Conservation (phyloP, 306 rosid species). For the Gastrolobium bilobum region DNA sequence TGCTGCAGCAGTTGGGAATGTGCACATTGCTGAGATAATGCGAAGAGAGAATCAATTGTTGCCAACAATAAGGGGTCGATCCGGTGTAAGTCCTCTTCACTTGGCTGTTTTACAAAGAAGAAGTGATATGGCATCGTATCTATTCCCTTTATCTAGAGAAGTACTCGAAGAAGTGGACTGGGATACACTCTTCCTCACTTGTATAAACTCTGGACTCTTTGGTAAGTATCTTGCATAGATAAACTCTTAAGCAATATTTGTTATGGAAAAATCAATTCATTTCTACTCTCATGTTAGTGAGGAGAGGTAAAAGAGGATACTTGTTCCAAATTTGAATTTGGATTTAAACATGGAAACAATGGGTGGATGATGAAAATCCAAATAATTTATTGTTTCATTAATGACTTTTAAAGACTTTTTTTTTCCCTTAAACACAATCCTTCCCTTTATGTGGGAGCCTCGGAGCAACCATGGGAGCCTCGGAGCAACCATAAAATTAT, state of each 20-base stretch:
- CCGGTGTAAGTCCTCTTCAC: conserved; percentile 46
- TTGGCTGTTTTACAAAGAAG: conserved; percentile 53
- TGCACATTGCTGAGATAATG: conserved; percentile 50
- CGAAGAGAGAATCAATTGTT: neutral
- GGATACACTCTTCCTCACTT: conserved; percentile 28
- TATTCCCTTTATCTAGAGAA: conserved; percentile 2
- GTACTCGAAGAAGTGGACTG: conserved; percentile 31
- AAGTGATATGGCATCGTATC: conserved; percentile 44
- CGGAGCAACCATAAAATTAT: no score
- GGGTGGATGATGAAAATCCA: neutral
- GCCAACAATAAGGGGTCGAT: conserved; percentile 51
- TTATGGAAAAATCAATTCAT: no score
- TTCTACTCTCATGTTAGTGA: no score
- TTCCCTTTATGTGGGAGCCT: no score
- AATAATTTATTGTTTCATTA: neutral
- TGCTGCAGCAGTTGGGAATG: conserved; percentile 52
- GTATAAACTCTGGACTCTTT: conserved; percentile 42
- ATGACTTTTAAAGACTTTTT: neutral
- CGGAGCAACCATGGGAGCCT: no score
- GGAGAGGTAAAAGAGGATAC: no score
- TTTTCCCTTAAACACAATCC: no score
- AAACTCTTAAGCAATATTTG: no score
- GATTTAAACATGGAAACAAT: no score
- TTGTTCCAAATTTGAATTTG: no score
- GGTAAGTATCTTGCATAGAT: conserved; percentile 39